Percentiles rank a stretch among this genome's conserved stretches.
Evolutionary conservation across 129 eudicot genomes (phyloP).

Genomic region (Pulicaria dysenterica): DNA sequence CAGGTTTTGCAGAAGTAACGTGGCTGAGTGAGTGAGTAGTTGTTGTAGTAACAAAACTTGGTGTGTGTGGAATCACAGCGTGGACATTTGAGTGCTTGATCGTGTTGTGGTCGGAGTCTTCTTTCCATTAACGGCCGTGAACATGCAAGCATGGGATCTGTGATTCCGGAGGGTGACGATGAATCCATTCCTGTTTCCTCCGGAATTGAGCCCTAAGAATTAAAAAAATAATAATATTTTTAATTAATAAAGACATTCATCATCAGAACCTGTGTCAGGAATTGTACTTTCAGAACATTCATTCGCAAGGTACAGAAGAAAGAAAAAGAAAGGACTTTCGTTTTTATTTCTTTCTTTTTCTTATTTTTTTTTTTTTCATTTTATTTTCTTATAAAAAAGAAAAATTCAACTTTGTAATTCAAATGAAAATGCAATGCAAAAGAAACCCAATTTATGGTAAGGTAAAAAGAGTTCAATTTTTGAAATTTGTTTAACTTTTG

Average conservation of each 20-base stretch:
- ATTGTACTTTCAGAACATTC: conserved; percentile 36
- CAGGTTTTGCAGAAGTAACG: conserved; percentile 94
- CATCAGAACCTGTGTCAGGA: conserved; percentile 35
- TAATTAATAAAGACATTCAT: background rate
- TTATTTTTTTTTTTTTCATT: background rate
- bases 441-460: too few species aligned
- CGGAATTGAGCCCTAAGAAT: conserved; percentile 59
- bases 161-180: conserved; percentile 71
- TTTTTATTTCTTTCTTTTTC: background rate
- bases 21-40: conserved; percentile 94
- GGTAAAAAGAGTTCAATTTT: too few species aligned
- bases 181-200: conserved; percentile 69
- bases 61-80: conserved; percentile 94
- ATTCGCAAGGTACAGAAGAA: conserved; percentile 24
- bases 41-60: conserved; percentile 96
- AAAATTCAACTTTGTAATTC: background rate
- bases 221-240: background rate
- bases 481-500: background rate
- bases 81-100: conserved; percentile 85
- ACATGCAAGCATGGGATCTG: conserved; percentile 62
- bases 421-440: background rate
- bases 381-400: background rate
- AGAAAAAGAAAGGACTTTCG: background rate
- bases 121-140: conserved; percentile 76
- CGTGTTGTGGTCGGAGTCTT: conserved; percentile 78